A percentile compares a stretch with the other conserved stretches of the same genome.
phyloP scores from a whole-genome alignment of 768 basidiomycete species.

The Vishniacozyma victoriae region DNA sequence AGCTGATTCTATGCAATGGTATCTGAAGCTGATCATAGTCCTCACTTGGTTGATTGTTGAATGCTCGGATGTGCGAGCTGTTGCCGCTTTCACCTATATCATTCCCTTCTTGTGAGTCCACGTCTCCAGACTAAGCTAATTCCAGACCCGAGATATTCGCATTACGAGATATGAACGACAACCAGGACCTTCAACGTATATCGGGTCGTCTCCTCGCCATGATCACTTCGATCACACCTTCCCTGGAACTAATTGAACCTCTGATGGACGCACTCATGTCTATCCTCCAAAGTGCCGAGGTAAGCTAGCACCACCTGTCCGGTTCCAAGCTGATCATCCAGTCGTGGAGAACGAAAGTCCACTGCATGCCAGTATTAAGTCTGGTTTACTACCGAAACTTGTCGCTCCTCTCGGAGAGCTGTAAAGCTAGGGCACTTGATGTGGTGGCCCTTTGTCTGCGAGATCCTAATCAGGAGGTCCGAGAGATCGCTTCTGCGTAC shows the following conservation, averaged over 20 bases:
- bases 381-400: slow-evolving; percentile 89
- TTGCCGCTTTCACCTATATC: slow-evolving; percentile 69
- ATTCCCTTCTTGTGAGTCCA: slow-evolving; percentile 66
- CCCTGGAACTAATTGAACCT: slow-evolving; percentile 60
- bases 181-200: slow-evolving; percentile 69
- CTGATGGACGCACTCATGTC: slow-evolving; percentile 68
- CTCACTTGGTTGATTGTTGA: slow-evolving; percentile 74
- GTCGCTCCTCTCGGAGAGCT: slow-evolving; percentile 63
- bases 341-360: slow-evolving; percentile 87
- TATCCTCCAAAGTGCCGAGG: slow-evolving; percentile 72
- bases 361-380: slow-evolving; percentile 78
- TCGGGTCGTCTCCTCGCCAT: slow-evolving; percentile 74
- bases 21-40: slow-evolving; percentile 51
- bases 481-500: slow-evolving; percentile 76
- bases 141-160: slow-evolving; percentile 75
- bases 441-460: slow-evolving; percentile 73
- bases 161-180: slow-evolving; percentile 83
- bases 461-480: slow-evolving; percentile 88
- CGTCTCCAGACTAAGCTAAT: slow-evolving; percentile 9
- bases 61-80: slow-evolving; percentile 68
- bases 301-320: slow-evolving; percentile 46
- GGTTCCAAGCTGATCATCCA: slow-evolving; percentile 40
- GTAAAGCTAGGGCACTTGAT: slow-evolving; percentile 69
- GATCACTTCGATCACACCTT: slow-evolving; percentile 72
- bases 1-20: not conserved